Percentiles rank a stretch among this genome's conserved stretches.
These are phyloP conservation scores for Colletotrichum australisinense DNA, from an alignment of 2,329 filamentous ascomycete genomes.

Conservation along the genomic window DNA sequence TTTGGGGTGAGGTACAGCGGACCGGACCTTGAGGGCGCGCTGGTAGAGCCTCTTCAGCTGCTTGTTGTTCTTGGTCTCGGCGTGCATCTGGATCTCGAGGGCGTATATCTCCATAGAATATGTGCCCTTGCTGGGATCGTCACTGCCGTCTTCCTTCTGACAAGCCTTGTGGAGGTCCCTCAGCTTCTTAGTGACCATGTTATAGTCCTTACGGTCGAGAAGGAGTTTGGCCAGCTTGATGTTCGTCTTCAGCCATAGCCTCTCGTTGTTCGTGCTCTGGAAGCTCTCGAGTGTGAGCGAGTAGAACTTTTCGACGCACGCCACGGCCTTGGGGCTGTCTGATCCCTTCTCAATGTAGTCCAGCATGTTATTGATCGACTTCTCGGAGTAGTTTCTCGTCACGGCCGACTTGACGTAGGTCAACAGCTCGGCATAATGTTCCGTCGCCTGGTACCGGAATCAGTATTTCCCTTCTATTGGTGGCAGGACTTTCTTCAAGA, in stretches of 20 bases:
- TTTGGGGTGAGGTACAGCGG: slow-evolving; percentile 97
- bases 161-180: slow-evolving; percentile 90
- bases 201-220: slow-evolving; percentile 91
- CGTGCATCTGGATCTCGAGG: slow-evolving; percentile 98
- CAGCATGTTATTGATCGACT: slow-evolving; percentile 99
- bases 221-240: slow-evolving; percentile 95
- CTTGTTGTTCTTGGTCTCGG: slow-evolving; percentile 97
- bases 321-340: slow-evolving; percentile 73
- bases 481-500: not conserved
- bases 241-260: slow-evolving; percentile 97
- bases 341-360: slow-evolving; percentile 96
- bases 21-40: slow-evolving; percentile 89
- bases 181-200: slow-evolving; percentile 82
- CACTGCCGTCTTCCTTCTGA: slow-evolving; percentile 85
- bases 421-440: slow-evolving; percentile 94
- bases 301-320: slow-evolving; percentile 95
- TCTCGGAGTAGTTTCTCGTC: slow-evolving; percentile 97
- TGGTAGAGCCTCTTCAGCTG: slow-evolving; percentile 94
- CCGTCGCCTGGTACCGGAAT: slow-evolving; percentile 72
- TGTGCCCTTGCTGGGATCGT: slow-evolving; percentile 95
- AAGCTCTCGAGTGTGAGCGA: slow-evolving; percentile 93
- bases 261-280: slow-evolving; percentile 96
- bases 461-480: not conserved
- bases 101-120: slow-evolving; percentile 97
- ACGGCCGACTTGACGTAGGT: slow-evolving; percentile 98